Conservation (phyloP, 148 eudicot species). For the Cornus kousa region DNA sequence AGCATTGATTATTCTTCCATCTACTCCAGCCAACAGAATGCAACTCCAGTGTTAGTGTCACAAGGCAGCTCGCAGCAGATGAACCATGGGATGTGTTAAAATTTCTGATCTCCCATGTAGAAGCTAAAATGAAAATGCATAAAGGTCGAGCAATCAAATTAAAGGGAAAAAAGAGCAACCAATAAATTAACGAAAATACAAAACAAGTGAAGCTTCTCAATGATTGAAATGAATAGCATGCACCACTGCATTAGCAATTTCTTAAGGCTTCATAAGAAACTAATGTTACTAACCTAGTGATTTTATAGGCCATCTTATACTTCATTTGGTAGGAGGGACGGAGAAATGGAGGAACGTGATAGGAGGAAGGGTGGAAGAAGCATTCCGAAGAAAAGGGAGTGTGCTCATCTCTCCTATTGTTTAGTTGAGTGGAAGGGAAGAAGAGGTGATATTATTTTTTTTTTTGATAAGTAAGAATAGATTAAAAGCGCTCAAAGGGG, state of each 20-base stretch:
- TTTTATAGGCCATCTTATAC: no score
- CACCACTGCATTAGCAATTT: not conserved
- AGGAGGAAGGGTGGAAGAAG: no score
- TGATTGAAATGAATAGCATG: not conserved
- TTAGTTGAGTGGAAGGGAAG: no score
- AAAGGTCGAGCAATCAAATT: not conserved
- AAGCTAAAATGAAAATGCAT: slow-evolving; percentile 54
- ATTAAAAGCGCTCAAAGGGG: no score
- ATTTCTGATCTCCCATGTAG: slow-evolving; percentile 85
- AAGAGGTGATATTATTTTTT: no score
- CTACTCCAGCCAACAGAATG: slow-evolving; percentile 58
- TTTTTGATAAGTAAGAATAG: no score
- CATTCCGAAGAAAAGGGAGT: no score
- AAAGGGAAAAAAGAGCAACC: not conserved
- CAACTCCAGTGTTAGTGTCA: slow-evolving; percentile 86
- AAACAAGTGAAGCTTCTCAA: not conserved
- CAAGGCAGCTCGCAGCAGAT: slow-evolving; percentile 57
- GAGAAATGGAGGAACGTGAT: no score
- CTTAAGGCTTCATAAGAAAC: not conserved
- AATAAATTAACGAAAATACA: slow-evolving; percentile 6
- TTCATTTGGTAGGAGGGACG: no score
- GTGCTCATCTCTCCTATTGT: no score
- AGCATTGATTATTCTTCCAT: slow-evolving; percentile 70
- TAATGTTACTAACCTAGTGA: no score
- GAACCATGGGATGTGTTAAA: slow-evolving; percentile 37